Percentiles rank a stretch among this genome's conserved stretches.
phyloP scores from a whole-genome alignment of 2,329 filamentous ascomycete genomes.

The Penicillium sp. region DNA sequence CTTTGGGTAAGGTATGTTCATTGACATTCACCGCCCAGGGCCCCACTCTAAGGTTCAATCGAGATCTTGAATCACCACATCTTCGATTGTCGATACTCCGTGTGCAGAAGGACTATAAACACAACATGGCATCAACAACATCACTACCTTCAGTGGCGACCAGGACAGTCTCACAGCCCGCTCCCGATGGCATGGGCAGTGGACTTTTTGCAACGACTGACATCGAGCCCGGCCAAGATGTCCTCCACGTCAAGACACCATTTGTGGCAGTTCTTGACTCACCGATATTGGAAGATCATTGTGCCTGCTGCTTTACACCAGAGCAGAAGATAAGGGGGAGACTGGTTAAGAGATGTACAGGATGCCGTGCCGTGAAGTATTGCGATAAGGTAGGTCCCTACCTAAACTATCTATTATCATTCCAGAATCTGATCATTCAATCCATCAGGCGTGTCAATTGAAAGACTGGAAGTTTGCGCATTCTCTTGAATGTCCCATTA shows the following conservation, averaged over 20 bases:
- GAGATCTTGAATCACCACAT: neutral
- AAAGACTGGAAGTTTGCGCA: slow-evolving; percentile 58
- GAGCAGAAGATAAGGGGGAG: slow-evolving; percentile 23
- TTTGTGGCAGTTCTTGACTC: slow-evolving; percentile 55
- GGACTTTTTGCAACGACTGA: slow-evolving; percentile 53
- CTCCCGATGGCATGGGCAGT: slow-evolving; percentile 42
- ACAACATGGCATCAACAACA: slow-evolving; percentile 20
- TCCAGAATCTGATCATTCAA: neutral
- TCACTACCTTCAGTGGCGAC: slow-evolving; percentile 20
- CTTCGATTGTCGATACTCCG: too few species aligned
- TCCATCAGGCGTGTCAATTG: slow-evolving; percentile 55
- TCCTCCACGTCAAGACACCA: slow-evolving; percentile 51
- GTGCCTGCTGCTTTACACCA: slow-evolving; percentile 55
- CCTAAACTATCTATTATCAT: neutral
- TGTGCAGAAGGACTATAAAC: neutral
- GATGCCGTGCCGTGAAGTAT: slow-evolving; percentile 57
- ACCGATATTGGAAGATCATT: slow-evolving; percentile 51
- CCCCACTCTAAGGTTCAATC: neutral
- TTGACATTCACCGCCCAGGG: slow-evolving; percentile 5
- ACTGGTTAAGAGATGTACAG: slow-evolving; percentile 56
- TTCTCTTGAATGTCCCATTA: slow-evolving; percentile 57
- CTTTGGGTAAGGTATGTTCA: too few species aligned
- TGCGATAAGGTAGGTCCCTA: slow-evolving; percentile 54
- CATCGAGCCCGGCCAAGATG: slow-evolving; percentile 48
- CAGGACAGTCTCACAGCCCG: slow-evolving; percentile 25